These are phyloP conservation scores for Cucurbita moschata DNA, from an alignment of 306 rosid species.

Conservation along the genomic window DNA sequence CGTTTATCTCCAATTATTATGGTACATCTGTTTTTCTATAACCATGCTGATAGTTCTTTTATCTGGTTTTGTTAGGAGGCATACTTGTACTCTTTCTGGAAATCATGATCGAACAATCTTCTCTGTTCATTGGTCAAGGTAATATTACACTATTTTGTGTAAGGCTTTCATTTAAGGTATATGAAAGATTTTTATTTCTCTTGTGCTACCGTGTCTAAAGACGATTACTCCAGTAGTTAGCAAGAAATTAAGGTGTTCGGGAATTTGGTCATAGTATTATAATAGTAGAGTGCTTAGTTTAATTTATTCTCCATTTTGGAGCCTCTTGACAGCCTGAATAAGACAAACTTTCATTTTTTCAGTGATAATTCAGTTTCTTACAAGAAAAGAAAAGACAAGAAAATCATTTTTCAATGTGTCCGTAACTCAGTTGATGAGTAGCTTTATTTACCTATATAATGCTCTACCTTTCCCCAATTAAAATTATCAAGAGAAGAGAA, in stretches of 20 bases:
- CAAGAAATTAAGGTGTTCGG: neutral
- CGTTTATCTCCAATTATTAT: neutral
- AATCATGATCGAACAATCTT: constrained; percentile 92
- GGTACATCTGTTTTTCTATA: neutral
- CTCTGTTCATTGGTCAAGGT: constrained; percentile 99
- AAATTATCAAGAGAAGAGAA: neutral
- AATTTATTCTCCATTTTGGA: neutral
- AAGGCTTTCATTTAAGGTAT: neutral
- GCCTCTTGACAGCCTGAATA: neutral
- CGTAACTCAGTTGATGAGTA: neutral
- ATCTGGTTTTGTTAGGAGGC: constrained; percentile 55
- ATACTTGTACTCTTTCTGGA: constrained; percentile 74
- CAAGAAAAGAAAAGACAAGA: too few species aligned
- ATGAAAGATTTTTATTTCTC: neutral
- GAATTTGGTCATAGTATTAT: neutral
- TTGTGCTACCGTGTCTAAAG: neutral
- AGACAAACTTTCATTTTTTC: neutral
- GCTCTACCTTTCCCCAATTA: neutral
- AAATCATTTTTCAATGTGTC: neutral
- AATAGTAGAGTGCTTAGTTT: neutral
- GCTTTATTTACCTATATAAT: neutral
- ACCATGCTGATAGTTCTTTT: constrained; percentile 12
- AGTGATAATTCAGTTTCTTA: too few species aligned
- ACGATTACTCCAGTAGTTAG: neutral
- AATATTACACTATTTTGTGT: neutral